Percentiles rank a stretch among this genome's conserved stretches.
These are phyloP conservation scores for Hypholoma fasciculare DNA, from an alignment of 768 basidiomycete genomes.

Conservation along the genomic window DNA sequence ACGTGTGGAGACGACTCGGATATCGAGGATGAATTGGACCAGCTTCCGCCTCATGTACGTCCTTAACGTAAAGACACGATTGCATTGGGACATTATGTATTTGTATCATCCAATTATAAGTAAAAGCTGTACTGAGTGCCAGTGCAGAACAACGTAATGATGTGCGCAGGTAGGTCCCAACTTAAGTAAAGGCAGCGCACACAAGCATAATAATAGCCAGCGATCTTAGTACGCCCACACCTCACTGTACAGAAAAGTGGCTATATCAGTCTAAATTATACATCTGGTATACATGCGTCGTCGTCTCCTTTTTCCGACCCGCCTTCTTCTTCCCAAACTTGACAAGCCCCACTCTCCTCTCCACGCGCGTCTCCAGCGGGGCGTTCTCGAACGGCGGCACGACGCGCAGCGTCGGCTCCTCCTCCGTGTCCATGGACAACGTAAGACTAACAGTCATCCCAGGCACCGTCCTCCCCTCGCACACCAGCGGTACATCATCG, in stretches of 20 bases:
- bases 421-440: slow-evolving; percentile 12
- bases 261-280: not conserved
- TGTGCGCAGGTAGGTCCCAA: no score
- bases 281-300: slow-evolving; percentile 17
- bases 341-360: slow-evolving; percentile 13
- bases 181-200: no score
- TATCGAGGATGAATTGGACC: slow-evolving; percentile 17
- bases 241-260: no score
- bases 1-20: slow-evolving; percentile 22
- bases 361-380: slow-evolving; percentile 3
- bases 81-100: not conserved
- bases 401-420: slow-evolving; percentile 5
- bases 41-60: not conserved
- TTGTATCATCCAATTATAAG: not conserved
- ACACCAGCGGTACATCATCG: slow-evolving; percentile 13
- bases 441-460: slow-evolving; percentile 16
- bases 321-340: slow-evolving; percentile 15
- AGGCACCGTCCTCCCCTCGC: slow-evolving; percentile 10
- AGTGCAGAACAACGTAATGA: no score
- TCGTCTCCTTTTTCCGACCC: slow-evolving; percentile 18
- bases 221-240: no score
- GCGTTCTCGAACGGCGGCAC: slow-evolving; percentile 2
- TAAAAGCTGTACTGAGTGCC: not conserved
- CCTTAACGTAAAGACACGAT: not conserved
- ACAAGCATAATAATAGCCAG: no score